These are phyloP conservation scores for Euphrasia confusa DNA, from an alignment of 257 asterid species.

Conservation along the genomic window DNA sequence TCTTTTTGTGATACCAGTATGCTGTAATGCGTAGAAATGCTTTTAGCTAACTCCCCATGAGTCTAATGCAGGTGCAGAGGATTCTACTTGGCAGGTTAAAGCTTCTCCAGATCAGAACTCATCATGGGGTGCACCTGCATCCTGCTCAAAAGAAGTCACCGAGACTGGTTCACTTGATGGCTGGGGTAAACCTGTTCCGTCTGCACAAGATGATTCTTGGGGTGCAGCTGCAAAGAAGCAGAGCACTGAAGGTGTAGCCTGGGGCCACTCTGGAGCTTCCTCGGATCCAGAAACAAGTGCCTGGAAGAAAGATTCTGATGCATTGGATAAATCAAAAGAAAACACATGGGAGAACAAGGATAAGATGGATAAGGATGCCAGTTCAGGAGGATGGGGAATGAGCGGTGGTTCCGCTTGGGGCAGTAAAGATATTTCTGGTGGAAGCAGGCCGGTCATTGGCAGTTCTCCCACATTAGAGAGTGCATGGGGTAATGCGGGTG, in stretches of 20 bases:
- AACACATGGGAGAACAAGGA: conserved; percentile 26
- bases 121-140: conserved; percentile 69
- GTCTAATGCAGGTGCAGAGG: conserved; percentile 33
- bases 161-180: conserved; percentile 38
- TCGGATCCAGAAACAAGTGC: conserved; percentile 35
- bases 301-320: conserved; percentile 34
- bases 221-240: conserved; percentile 43
- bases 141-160: conserved; percentile 29
- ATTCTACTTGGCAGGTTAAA: conserved; percentile 57
- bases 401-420: conserved; percentile 25
- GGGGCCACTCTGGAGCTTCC: conserved; percentile 43
- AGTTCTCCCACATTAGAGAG: neutral
- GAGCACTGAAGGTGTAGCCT: conserved; percentile 38
- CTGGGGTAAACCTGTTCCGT: conserved; percentile 56
- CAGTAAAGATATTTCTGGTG: conserved; percentile 5
- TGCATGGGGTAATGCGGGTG: conserved; percentile 28
- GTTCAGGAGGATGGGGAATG: conserved; percentile 30
- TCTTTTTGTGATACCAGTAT: conserved; percentile 5
- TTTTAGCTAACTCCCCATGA: conserved; percentile 11
- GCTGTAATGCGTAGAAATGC: conserved; percentile 4
- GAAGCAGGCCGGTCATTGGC: neutral
- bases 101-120: conserved; percentile 40
- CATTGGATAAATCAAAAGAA: conserved; percentile 9
- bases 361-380: conserved; percentile 21
- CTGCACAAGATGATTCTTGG: conserved; percentile 46